A percentile compares a stretch with the other conserved stretches of the same genome.
These are phyloP conservation scores for Aspergillus neotritici DNA, from an alignment of 2,329 filamentous ascomycete species.

Conservation along the genomic window DNA sequence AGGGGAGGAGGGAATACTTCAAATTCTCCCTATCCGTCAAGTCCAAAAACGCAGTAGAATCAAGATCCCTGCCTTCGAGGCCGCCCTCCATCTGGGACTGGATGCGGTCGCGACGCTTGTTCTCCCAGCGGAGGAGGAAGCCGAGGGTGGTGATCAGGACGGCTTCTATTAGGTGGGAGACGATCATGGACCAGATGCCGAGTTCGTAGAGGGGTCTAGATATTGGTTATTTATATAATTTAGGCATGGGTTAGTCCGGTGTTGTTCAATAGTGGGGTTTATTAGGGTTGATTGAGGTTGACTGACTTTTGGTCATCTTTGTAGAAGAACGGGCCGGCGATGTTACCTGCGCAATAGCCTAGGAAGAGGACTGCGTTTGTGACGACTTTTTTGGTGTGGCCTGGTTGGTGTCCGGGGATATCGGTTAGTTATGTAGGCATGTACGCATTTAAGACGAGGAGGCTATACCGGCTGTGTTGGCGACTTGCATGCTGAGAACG, in stretches of 20 bases:
- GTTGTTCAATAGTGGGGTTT: background rate
- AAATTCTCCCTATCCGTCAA: conserved; percentile 51
- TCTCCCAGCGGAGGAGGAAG: conserved; percentile 45
- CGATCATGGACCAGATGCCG: conserved; percentile 55
- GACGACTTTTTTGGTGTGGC: conserved; percentile 60
- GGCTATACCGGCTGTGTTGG: conserved; percentile 38
- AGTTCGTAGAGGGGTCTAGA: conserved; percentile 43
- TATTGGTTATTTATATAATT: conserved; percentile 6
- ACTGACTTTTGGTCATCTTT: conserved; percentile 45
- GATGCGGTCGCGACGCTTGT: conserved; percentile 45
- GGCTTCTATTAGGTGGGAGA: conserved; percentile 50
- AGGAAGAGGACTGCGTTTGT: conserved; percentile 59
- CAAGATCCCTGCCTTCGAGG: conserved; percentile 43
- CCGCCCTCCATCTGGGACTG: conserved; percentile 44
- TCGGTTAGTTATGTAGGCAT: background rate
- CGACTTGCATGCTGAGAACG: conserved; percentile 43
- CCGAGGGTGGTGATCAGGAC: conserved; percentile 43
- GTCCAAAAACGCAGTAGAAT: conserved; percentile 49
- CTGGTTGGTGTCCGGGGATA: conserved; percentile 25
- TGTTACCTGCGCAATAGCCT: conserved; percentile 57
- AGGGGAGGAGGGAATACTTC: conserved; percentile 30
- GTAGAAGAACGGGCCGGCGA: conserved; percentile 60
- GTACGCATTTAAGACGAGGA: background rate
- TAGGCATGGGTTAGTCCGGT: conserved; percentile 8
- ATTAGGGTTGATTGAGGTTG: background rate